phyloP scores from a whole-genome alignment of 225 moss, liverwort and hornwort species.

The Polytrichum formosum region DNA sequence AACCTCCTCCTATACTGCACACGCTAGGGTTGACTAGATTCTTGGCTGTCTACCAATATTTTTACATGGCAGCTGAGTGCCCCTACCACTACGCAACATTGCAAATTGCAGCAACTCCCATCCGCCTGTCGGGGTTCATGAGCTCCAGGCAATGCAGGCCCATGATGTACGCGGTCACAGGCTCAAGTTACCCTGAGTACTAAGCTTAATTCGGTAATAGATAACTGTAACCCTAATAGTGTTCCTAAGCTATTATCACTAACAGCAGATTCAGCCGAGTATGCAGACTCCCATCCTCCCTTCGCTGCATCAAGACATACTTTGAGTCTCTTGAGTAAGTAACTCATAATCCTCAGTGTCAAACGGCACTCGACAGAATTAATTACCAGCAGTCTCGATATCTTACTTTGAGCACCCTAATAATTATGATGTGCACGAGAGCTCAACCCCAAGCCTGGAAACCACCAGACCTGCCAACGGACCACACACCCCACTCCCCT shows the following conservation, averaged over 20 bases:
- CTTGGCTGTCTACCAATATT: constrained; percentile 10
- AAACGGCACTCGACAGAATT: constrained; percentile 7
- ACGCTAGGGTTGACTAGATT: neutral
- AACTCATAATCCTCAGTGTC: constrained; percentile 3
- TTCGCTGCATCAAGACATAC: neutral
- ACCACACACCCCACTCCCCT: constrained; percentile 45
- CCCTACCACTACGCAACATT: neutral
- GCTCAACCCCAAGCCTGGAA: constrained; percentile 24
- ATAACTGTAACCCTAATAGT: neutral
- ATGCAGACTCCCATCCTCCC: constrained; percentile 7
- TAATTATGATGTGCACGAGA: constrained; percentile 6
- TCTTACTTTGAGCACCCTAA: constrained; percentile 10
- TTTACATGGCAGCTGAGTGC: constrained; percentile 11
- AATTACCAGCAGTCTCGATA: constrained; percentile 12
- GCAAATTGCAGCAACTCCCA: constrained; percentile 6
- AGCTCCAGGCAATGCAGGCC: constrained; percentile 6
- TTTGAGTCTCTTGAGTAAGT: neutral
- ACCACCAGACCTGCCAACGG: constrained; percentile 29
- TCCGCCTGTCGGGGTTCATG: constrained; percentile 15
- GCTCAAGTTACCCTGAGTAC: neutral
- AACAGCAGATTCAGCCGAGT: constrained; percentile 19
- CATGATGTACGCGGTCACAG: neutral
- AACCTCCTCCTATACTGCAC: neutral
- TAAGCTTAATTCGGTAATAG: neutral
- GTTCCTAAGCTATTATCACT: neutral